Conservation (phyloP, 2,329 filamentous ascomycete genomes). For the Diaporthe nobilis region DNA sequence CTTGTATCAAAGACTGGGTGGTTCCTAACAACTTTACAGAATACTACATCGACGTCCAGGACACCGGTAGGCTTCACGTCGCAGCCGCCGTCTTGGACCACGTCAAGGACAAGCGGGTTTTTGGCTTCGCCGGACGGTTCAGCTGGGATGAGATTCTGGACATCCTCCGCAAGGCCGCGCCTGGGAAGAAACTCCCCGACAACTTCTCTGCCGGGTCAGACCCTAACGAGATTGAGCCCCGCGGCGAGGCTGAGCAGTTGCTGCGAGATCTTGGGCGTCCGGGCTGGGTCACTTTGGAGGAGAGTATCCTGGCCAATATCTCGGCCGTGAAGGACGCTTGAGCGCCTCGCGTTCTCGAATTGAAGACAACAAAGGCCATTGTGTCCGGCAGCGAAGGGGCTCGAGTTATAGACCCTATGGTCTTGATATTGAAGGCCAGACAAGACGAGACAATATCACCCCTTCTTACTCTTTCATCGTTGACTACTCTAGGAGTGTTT, state of each 20-base stretch:
- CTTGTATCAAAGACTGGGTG: not conserved
- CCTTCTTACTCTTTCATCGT: too few relatives aligned
- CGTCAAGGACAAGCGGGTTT: constrained; percentile 65
- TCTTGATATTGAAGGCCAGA: too few relatives aligned
- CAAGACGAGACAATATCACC: too few relatives aligned
- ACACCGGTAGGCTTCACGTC: constrained; percentile 66
- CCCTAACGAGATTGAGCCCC: not conserved
- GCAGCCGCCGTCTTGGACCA: constrained; percentile 62
- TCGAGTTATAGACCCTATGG: not conserved
- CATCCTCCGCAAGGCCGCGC: not conserved
- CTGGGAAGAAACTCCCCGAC: not conserved
- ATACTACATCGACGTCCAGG: constrained; percentile 62
- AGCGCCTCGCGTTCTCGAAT: not conserved
- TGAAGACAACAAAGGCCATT: not conserved
- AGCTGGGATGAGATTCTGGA: not conserved
- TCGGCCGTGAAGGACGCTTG: not conserved
- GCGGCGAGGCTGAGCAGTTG: not conserved
- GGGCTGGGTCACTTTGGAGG: not conserved
- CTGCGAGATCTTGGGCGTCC: not conserved
- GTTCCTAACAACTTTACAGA: constrained; percentile 48
- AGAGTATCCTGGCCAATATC: not conserved
- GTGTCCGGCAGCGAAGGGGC: not conserved
- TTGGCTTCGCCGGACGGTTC: constrained; percentile 60
- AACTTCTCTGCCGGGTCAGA: not conserved
- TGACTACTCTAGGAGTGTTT: too few relatives aligned